Conservation (phyloP, 257 asterid species). For the Solanum pinnatisectum region DNA sequence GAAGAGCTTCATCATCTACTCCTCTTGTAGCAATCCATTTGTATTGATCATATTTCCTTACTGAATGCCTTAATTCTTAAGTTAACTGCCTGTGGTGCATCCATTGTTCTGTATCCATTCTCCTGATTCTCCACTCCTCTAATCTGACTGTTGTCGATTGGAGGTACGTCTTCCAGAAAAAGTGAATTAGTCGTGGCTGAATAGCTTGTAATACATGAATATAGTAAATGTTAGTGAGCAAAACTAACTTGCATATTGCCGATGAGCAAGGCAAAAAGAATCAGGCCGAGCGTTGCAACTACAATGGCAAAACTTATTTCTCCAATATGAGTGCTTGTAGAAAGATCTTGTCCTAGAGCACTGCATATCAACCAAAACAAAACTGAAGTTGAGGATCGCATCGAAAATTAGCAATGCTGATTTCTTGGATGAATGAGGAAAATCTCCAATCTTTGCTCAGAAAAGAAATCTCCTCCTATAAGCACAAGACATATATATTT, state of each 20-base stretch:
- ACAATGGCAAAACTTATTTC: constrained; percentile 72
- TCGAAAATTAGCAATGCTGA: background rate
- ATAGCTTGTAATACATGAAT: background rate
- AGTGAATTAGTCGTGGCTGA: background rate
- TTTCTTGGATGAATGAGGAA: background rate
- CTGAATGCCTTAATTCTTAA: constrained; percentile 65
- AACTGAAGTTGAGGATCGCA: background rate
- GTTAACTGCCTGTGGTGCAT: constrained; percentile 93
- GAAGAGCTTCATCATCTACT: constrained; percentile 73
- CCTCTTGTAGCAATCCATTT: constrained; percentile 94
- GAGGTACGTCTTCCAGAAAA: constrained; percentile 60
- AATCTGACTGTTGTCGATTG: constrained; percentile 81
- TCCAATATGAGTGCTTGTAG: constrained; percentile 68
- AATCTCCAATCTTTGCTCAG: background rate
- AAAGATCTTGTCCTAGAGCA: constrained; percentile 81
- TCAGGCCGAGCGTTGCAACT: constrained; percentile 62
- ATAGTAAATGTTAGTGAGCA: background rate
- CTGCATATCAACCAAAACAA: constrained; percentile 32
- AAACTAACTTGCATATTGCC: constrained; percentile 84
- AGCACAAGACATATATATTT: background rate
- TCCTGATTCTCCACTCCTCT: constrained; percentile 88
- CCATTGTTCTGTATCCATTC: constrained; percentile 93
- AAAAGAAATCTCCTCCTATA: background rate
- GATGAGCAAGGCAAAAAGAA: constrained; percentile 84
- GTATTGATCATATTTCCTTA: constrained; percentile 81